phyloP scores from a whole-genome alignment of 495 filamentous ascomycete species.

The Xylaria grammica region DNA sequence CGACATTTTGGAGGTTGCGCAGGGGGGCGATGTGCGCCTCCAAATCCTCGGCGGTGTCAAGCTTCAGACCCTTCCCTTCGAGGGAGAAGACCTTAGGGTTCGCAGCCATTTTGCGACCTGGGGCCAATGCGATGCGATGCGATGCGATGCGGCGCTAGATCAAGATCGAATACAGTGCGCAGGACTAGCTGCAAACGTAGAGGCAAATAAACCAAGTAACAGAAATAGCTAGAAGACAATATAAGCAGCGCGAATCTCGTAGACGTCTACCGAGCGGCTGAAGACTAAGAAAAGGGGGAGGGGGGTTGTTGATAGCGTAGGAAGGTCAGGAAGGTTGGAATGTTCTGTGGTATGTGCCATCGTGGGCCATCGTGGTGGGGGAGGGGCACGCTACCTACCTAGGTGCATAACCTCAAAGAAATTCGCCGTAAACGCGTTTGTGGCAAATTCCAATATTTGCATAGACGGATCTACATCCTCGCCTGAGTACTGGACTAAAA shows the following conservation, averaged over 20 bases:
- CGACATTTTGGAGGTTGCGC: conserved; percentile 71
- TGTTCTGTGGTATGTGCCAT: no score
- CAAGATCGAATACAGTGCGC: not conserved
- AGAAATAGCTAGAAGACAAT: conserved; percentile 1
- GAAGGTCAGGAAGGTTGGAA: not conserved
- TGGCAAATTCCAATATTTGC: no score
- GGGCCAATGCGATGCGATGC: not conserved
- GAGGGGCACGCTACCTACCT: conserved; percentile 18
- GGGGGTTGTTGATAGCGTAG: no score
- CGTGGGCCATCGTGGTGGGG: conserved; percentile 17
- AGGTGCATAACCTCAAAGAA: conserved; percentile 12
- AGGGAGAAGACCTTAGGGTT: conserved; percentile 80
- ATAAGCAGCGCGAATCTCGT: not conserved
- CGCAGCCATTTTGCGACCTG: conserved; percentile 46
- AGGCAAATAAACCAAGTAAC: not conserved
- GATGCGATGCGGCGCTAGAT: not conserved
- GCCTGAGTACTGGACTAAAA: no score
- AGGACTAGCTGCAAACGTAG: not conserved
- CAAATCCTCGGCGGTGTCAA: conserved; percentile 84
- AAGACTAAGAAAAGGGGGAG: conserved; percentile 11
- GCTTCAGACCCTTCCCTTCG: conserved; percentile 87
- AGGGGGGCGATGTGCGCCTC: conserved; percentile 81
- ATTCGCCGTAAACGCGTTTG: no score
- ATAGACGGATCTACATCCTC: no score
- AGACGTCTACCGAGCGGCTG: not conserved